A percentile compares a stretch with the other conserved stretches of the same genome.
Conservation (phyloP, 2,329 filamentous ascomycete species). For the Didymella lethalis region DNA sequence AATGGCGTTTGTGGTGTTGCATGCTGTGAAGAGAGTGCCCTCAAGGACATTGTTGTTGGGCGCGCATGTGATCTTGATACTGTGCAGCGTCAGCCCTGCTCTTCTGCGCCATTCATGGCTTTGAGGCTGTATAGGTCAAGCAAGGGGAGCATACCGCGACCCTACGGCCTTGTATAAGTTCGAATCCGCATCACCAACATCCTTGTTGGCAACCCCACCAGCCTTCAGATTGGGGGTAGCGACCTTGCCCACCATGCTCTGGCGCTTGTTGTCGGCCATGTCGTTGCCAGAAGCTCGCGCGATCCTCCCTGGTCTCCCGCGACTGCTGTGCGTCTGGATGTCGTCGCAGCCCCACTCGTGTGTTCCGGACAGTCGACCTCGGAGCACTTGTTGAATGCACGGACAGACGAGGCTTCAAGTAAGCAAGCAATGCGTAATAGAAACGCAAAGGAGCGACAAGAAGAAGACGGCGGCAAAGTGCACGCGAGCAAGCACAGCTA, state of each 20-base stretch:
- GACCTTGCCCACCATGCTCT: conserved; percentile 62
- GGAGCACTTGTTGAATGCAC: conserved; percentile 14
- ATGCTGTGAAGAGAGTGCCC: conserved; percentile 69
- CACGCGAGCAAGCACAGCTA: conserved; percentile 33
- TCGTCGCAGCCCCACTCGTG: conserved; percentile 16
- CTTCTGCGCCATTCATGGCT: neutral
- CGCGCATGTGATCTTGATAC: conserved; percentile 66
- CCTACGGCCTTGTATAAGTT: conserved; percentile 68
- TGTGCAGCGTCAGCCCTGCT: conserved; percentile 43
- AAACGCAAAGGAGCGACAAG: conserved; percentile 53
- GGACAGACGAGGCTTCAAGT: conserved; percentile 4
- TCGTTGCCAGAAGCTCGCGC: conserved; percentile 14
- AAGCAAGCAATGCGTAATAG: conserved; percentile 48
- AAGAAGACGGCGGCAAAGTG: conserved; percentile 38
- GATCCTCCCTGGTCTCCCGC: conserved; percentile 9
- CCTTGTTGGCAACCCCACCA: conserved; percentile 51
- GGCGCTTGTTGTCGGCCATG: conserved; percentile 68
- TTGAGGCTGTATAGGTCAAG: conserved; percentile 9
- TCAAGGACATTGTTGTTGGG: conserved; percentile 62
- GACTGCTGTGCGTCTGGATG: conserved; percentile 17
- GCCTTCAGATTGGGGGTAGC: conserved; percentile 58
- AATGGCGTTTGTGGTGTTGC: conserved; percentile 67
- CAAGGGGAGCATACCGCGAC: conserved; percentile 60
- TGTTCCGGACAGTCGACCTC: conserved; percentile 16
- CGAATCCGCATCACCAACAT: conserved; percentile 60